Evolutionary conservation across 169 alveolate genomes (phyloP).

Genomic region (Cryptosporidium bovis): DNA sequence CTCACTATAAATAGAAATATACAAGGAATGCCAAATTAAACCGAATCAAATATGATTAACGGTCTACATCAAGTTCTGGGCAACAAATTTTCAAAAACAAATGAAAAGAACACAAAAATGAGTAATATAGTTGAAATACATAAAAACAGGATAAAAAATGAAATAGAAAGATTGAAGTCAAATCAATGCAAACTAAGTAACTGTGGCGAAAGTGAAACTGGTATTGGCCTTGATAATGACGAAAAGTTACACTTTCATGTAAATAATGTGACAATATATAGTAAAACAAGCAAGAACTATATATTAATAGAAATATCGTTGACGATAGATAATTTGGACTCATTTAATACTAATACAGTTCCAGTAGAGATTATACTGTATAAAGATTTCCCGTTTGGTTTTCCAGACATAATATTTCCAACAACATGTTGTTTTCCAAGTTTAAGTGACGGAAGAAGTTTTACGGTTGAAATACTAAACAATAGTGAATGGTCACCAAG

Average conservation of each 20-base stretch:
- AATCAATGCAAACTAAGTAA: conserved; percentile 33
- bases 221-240: background rate
- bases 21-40: background rate
- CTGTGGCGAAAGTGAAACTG: background rate
- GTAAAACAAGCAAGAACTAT: conserved; percentile 17
- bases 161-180: conserved; percentile 32
- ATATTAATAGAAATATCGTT: conserved; percentile 44
- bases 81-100: background rate
- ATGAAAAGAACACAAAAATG: background rate
- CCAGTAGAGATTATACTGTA: conserved; percentile 32
- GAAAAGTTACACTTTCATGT: conserved; percentile 38
- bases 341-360: conserved; percentile 8
- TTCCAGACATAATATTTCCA: conserved; percentile 72
- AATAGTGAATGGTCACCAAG: conserved; percentile 69
- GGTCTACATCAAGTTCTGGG: background rate
- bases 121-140: conserved; percentile 28
- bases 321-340: conserved; percentile 10
- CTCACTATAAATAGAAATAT: background rate
- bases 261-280: conserved; percentile 43
- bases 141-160: conserved; percentile 67
- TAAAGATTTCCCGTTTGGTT: conserved; percentile 62
- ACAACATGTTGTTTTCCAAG: conserved; percentile 72
- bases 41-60: conserved; percentile 30
- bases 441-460: conserved; percentile 69
- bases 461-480: conserved; percentile 32